Evolutionary conservation across 108 stramenopile genomes (phyloP).

Genomic region (Nitzschia sp.): DNA sequence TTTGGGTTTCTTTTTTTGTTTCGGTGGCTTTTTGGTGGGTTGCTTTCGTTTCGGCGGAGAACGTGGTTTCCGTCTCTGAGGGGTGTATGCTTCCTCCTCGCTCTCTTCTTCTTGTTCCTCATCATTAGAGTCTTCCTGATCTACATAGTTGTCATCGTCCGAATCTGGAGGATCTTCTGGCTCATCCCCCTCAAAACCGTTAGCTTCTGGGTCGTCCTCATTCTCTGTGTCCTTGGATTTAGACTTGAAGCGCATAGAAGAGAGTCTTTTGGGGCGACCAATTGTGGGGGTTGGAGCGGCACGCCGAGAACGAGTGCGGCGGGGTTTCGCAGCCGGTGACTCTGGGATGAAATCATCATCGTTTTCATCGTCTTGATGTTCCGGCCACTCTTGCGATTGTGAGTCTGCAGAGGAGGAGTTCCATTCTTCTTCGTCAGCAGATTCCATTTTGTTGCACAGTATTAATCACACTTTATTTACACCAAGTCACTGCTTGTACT

Average conservation of each 20-base stretch:
- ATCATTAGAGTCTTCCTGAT: conserved; percentile 10
- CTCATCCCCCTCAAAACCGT: not conserved
- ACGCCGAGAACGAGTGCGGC: too few species aligned
- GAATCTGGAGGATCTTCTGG: not conserved
- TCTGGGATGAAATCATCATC: conserved; percentile 18
- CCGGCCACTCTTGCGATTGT: conserved; percentile 7
- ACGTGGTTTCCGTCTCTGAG: not conserved
- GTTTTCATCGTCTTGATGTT: conserved; percentile 10
- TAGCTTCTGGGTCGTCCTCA: not conserved
- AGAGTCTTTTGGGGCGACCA: not conserved
- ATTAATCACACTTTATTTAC: too few species aligned
- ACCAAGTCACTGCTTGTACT: too few species aligned
- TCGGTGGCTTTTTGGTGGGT: not conserved
- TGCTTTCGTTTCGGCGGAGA: not conserved
- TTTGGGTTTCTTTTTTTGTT: conserved; percentile 31
- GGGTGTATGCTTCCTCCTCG: conserved; percentile 1
- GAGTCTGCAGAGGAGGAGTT: conserved; percentile 6
- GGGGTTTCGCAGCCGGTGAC: not conserved
- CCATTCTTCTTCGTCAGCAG: conserved; percentile 5
- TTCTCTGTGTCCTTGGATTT: not conserved
- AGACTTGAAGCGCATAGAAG: not conserved
- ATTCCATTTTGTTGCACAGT: not conserved
- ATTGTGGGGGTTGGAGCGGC: too few species aligned
- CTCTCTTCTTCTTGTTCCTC: conserved; percentile 31
- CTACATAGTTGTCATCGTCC: conserved; percentile 16